phyloP scores from a whole-genome alignment of 257 asterid genomes.

The Henckelia pumila region DNA sequence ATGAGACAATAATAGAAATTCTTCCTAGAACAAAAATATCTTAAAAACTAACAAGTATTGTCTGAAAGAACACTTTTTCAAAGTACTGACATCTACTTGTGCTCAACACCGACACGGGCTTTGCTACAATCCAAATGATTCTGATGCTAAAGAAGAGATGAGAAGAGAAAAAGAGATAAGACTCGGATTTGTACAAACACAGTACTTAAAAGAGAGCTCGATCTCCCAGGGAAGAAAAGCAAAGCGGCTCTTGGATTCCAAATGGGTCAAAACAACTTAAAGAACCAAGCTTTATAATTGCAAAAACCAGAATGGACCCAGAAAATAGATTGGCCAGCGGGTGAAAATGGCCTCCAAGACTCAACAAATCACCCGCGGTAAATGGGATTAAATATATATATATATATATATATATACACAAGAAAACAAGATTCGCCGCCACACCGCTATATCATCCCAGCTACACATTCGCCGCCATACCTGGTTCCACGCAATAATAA shows the following conservation, averaged over 20 bases:
- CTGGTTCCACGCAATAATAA: not conserved
- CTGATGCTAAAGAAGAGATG: not conserved
- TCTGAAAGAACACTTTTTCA: conserved; percentile 16
- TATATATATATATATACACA: no score
- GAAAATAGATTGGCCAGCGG: not conserved
- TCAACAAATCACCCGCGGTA: not conserved
- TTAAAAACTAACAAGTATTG: conserved; percentile 13
- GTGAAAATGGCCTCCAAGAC: not conserved
- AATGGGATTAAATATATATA: no score
- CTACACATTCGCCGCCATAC: not conserved
- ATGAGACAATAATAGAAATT: not conserved
- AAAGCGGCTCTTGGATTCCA: conserved; percentile 16
- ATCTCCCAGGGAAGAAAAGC: not conserved
- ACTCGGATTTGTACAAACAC: conserved; percentile 19
- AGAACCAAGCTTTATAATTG: not conserved
- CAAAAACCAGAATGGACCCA: not conserved
- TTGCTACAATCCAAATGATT: not conserved
- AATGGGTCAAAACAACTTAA: conserved; percentile 16
- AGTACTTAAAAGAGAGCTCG: conserved; percentile 7
- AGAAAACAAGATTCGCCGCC: conserved; percentile 1
- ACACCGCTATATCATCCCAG: not conserved
- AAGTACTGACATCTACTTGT: not conserved
- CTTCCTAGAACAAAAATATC: not conserved
- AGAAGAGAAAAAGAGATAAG: conserved; percentile 4
- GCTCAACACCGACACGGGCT: not conserved